Evolutionary conservation across 2,329 filamentous ascomycete genomes (phyloP).

Genomic region (Aspergillus sp.): DNA sequence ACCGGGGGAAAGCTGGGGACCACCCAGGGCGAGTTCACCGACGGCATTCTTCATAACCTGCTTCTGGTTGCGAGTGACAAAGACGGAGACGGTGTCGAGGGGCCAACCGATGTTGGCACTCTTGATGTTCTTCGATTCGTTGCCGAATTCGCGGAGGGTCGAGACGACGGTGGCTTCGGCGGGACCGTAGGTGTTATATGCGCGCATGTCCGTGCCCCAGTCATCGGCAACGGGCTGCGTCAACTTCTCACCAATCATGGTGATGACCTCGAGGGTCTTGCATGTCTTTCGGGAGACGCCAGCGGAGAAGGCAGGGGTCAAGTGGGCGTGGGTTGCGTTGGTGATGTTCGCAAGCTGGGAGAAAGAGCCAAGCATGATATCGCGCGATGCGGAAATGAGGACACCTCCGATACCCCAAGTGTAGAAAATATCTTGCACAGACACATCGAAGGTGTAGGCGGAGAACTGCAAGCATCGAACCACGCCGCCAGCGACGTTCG

Average conservation of each 20-base stretch:
- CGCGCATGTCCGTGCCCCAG: conserved; percentile 31
- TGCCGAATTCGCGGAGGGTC: conserved; percentile 24
- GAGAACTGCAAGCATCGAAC: conserved; percentile 34
- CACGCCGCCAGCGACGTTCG: conserved; percentile 16
- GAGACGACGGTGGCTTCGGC: conserved; percentile 31
- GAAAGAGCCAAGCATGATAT: conserved; percentile 25
- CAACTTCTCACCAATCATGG: conserved; percentile 31
- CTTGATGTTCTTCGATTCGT: conserved; percentile 15
- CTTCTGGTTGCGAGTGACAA: conserved; percentile 20
- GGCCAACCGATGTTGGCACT: conserved; percentile 29
- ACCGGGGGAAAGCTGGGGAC: conserved; percentile 23
- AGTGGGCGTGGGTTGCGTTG: conserved; percentile 23
- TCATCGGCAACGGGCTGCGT: conserved; percentile 27
- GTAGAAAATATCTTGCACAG: conserved; percentile 29
- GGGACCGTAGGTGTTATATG: conserved; percentile 36
- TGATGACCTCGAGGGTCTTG: conserved; percentile 25
- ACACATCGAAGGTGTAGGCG: conserved; percentile 36
- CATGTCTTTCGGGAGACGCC: conserved; percentile 21
- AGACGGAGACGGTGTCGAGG: conserved; percentile 23
- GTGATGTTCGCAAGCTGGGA: conserved; percentile 19
- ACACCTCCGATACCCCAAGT: conserved; percentile 23
- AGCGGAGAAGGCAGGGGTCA: conserved; percentile 27
- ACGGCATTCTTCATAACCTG: conserved; percentile 20
- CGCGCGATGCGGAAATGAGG: conserved; percentile 20
- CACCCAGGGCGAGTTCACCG: conserved; percentile 25